Base-by-base conservation (phyloP, 2,329 filamentous ascomycete species). In the Diplodia corticola region DNA sequence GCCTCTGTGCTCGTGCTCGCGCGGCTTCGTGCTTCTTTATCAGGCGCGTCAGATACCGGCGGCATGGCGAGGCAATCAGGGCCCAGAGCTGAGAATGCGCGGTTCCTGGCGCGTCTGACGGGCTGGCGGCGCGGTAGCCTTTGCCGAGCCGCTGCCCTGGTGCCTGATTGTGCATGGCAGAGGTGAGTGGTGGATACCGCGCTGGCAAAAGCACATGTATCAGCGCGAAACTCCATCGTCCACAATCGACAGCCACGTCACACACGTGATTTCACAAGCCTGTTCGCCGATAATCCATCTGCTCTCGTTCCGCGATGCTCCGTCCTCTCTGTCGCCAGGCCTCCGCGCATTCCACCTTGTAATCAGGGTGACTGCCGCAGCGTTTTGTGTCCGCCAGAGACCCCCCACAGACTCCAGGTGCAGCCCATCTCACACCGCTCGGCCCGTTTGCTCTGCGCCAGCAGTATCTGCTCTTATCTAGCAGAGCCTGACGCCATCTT, bases 131-230 rank as follows among this genome's bases (percentile, higher is more conserved):
- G 53, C 40, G 24, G 30, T 60, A 60, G 55, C 40, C 28, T 33
- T 61, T 48, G 26, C 57, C 57, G 57, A 46, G 35, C 57, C 57
- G 57, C 57, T 60, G 37, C 37, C 30, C 55, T 40, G 55, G 55
- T 60, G 37, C 37, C 55, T 60, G 55, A 26, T 33, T 33, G 57
- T 30, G n/a, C 26, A 22, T 13, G 40, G 24, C n/a, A 13, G 44
- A n/a, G 22, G 33, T 44, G 35, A 30, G 54, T 61, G 57, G 57
- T 61, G 57, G 57, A 61, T 33, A 13, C 26, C 26, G 26, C 17
- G 35, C 40, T n/a, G 26, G 35, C n/a, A 61, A 24, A 59, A 61
- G 57, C 57, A 61, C 57, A 61, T 61, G 57, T 49, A 61, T n/a
- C 55, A 46, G 33, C 13, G 20, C 24, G 44, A 15, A n/a, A 46